Evolutionary conservation across 768 basidiomycete species (phyloP), one percentile per base, ranked within the genome.

Genomic region (Kwoniella bestiolae): DNA sequence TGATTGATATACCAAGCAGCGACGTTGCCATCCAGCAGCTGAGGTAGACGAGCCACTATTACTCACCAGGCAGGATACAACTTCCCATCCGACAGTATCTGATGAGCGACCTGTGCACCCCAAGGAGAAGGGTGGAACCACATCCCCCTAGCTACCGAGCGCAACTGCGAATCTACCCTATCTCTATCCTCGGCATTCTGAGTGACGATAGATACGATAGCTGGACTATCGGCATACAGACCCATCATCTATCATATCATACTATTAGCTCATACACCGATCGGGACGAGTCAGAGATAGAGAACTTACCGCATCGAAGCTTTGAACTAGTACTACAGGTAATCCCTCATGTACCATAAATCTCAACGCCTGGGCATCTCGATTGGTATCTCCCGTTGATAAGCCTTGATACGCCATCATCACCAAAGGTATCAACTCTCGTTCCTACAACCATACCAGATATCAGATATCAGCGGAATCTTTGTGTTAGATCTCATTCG

Each of bases 31-130:
- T n/a, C n/a, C n/a, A n/a, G n/a, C n/a, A n/a, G n/a, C n/a, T n/a
- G n/a, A n/a, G n/a, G n/a, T n/a, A n/a, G n/a, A n/a, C n/a, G n/a
- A n/a, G n/a, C n/a, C n/a, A n/a, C n/a, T n/a, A 16, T 6, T 2
- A 76, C 79, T 62, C 89, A 91, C 96, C 96, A 99, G 78, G 94
- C 88, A 41, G 84, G 72, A 81, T 94, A 92, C 53, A 98, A 85
- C 56, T 86, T 85, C 12, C 84, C 77, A 75, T 89, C 86, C 63
- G 87, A 87, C 50, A 99, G 84, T 70, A 99, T 94, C 23, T 71
- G 56, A 53, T 74, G 68, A 14, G 73, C 79, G 18, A 80, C 68
- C 31, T 73, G 63, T 5, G 79, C 79, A 7, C 78, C 78, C 71
- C 75, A 77, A 31, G 79, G 76, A 2, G 79, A 76, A 14, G 81